phyloP scores from a whole-genome alignment of 1,139 yeast genomes.

The Lizanozyma gosingica region DNA sequence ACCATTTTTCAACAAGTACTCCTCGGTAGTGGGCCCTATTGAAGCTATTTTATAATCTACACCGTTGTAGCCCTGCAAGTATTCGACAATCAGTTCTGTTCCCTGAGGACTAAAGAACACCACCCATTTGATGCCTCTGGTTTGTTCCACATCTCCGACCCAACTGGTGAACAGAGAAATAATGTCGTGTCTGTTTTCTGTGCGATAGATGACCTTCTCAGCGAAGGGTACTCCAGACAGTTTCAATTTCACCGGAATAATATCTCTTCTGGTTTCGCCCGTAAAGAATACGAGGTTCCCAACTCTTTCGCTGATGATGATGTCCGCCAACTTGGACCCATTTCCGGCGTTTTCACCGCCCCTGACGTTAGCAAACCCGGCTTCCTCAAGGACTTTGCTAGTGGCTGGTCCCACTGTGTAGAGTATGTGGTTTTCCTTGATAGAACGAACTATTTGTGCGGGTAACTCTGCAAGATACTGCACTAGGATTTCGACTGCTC shows the following conservation, averaged over 20 bases:
- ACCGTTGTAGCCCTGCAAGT: conserved; percentile 18
- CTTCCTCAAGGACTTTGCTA: conserved; percentile 40
- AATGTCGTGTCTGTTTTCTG: conserved; percentile 43
- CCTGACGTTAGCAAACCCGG: conserved; percentile 60
- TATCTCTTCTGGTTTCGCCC: conserved; percentile 78
- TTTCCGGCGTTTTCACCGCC: conserved; percentile 81
- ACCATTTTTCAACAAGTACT: conserved; percentile 43
- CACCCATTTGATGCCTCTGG: conserved; percentile 42
- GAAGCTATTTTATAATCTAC: conserved; percentile 47
- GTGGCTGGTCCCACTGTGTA: conserved; percentile 93
- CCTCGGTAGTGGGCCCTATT: conserved; percentile 90
- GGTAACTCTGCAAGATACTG: conserved; percentile 3
- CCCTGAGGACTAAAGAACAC: conserved; percentile 93
- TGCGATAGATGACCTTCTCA: conserved; percentile 66
- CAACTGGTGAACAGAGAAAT: conserved; percentile 6
- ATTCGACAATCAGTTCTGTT: conserved; percentile 50
- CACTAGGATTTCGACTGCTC: conserved; percentile 75
- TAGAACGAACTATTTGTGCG: conserved; percentile 5
- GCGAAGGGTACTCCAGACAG: conserved; percentile 37
- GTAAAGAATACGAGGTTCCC: conserved; percentile 64
- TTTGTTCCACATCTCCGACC: conserved; percentile 1
- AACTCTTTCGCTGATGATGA: conserved; percentile 33
- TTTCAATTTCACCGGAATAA: conserved; percentile 56
- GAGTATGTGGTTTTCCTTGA: conserved; percentile 14
- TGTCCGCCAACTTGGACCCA: conserved; percentile 60